These are phyloP conservation scores for Suillus subluteus DNA, from an alignment of 768 basidiomycete genomes.

Conservation along the genomic window DNA sequence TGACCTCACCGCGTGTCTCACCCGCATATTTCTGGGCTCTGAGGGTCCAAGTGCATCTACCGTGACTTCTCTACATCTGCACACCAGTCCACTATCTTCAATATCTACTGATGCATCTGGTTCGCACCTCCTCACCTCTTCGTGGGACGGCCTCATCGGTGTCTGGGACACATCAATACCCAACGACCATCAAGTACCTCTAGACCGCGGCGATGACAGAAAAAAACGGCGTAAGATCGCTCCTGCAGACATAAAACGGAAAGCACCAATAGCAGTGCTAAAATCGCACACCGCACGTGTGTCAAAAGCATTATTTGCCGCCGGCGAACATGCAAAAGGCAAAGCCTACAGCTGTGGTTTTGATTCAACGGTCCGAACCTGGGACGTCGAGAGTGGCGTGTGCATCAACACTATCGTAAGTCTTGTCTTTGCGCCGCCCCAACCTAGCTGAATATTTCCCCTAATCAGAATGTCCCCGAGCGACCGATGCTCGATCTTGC, in stretches of 20 bases:
- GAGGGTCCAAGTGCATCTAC: conserved; percentile 36
- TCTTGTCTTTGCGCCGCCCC: conserved; percentile 11
- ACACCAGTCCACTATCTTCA: conserved; percentile 80
- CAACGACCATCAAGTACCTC: conserved; percentile 59
- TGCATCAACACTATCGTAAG: conserved; percentile 73
- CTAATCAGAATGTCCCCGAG: conserved; percentile 61
- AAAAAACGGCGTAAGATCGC: conserved; percentile 69
- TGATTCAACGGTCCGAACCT: conserved; percentile 86
- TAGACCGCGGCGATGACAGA: conserved; percentile 23
- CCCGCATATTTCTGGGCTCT: conserved; percentile 17
- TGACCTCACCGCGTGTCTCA: conserved; percentile 73
- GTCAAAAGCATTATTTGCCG: conserved; percentile 67
- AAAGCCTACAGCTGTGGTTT: conserved; percentile 80
- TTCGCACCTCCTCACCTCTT: conserved; percentile 74
- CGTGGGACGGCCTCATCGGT: conserved; percentile 88
- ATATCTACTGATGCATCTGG: conserved; percentile 59
- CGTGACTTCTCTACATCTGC: conserved; percentile 79
- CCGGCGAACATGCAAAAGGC: conserved; percentile 28
- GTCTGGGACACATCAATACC: conserved; percentile 76
- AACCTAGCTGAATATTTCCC: background rate
- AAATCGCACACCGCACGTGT: conserved; percentile 85
- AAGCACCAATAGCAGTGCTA: conserved; percentile 73
- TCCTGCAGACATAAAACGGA: conserved; percentile 49
- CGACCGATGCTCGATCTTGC: conserved; percentile 76
- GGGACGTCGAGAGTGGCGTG: conserved; percentile 83